Conservation (phyloP, 2,329 filamentous ascomycete genomes). For the Pyricularia sp. region DNA sequence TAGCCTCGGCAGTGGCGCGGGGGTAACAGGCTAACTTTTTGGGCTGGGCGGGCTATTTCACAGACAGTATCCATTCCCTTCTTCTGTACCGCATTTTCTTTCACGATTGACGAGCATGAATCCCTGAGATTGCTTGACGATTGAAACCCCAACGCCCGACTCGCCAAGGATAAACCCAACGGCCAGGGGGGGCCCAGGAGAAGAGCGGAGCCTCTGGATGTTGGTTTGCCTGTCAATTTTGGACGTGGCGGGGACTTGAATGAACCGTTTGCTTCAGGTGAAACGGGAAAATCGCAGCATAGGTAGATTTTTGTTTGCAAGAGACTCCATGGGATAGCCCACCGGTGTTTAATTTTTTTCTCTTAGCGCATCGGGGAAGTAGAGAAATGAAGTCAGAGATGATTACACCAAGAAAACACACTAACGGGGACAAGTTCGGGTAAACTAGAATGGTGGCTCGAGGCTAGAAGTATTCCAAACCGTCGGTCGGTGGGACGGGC, state of each 20-base stretch:
- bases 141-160: not conserved
- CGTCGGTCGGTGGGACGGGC: not conserved
- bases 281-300: not conserved
- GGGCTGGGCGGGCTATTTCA: not conserved
- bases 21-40: not conserved
- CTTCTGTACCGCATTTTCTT: too few species aligned
- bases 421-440: not conserved
- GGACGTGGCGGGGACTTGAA: not conserved
- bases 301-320: not conserved
- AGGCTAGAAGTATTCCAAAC: not conserved
- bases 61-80: too few species aligned
- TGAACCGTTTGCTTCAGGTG: not conserved
- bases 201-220: not conserved
- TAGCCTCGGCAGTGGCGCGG: not conserved
- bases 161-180: not conserved
- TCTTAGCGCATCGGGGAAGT: not conserved
- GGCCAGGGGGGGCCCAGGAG: not conserved
- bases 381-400: not conserved
- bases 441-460: not conserved
- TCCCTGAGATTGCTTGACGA: not conserved
- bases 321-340: not conserved
- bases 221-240: not conserved
- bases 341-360: not conserved
- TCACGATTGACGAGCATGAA: not conserved
- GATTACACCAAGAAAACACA: not conserved